Evolutionary conservation across 305 asterid species (phyloP).

Genomic region (Solanum hybrid): DNA sequence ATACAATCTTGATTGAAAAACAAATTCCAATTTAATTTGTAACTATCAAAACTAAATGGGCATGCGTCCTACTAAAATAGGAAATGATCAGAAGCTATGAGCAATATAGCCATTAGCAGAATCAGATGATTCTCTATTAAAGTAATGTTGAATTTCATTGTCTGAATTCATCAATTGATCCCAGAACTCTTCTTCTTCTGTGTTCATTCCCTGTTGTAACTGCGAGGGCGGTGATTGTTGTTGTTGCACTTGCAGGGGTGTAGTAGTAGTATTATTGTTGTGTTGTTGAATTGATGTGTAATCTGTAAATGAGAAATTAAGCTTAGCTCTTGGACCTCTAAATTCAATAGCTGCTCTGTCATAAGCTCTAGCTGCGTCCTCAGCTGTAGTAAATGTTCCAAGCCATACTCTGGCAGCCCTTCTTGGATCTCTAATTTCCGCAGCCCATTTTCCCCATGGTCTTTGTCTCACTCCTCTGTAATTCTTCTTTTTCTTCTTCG

Average conservation of each 20-base stretch:
- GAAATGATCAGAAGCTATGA: background rate
- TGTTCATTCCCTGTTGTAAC: background rate
- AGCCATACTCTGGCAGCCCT: constrained; percentile 92
- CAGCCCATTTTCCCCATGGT: constrained; percentile 97
- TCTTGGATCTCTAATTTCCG: constrained; percentile 76
- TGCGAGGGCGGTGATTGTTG: background rate
- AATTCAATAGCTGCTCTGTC: constrained; percentile 73
- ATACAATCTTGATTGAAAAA: background rate
- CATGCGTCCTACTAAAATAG: no score
- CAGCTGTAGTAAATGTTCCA: constrained; percentile 74
- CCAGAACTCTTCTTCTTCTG: constrained; percentile 14
- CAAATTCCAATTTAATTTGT: background rate
- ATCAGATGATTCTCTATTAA: constrained; percentile 11
- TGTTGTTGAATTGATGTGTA: constrained; percentile 21
- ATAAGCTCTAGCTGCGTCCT: constrained; percentile 77
- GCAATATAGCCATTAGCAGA: constrained; percentile 6
- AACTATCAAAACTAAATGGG: background rate
- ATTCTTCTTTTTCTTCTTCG: constrained; percentile 48
- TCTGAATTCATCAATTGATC: constrained; percentile 9
- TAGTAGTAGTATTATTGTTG: no score
- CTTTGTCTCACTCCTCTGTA: constrained; percentile 87
- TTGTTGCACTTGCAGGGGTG: background rate
- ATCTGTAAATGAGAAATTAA: constrained; percentile 63
- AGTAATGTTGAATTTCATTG: constrained; percentile 17
- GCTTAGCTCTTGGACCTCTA: constrained; percentile 83